Base-by-base conservation (phyloP, 1,284 basidiomycete species). In the Violaceomyces palustris region DNA sequence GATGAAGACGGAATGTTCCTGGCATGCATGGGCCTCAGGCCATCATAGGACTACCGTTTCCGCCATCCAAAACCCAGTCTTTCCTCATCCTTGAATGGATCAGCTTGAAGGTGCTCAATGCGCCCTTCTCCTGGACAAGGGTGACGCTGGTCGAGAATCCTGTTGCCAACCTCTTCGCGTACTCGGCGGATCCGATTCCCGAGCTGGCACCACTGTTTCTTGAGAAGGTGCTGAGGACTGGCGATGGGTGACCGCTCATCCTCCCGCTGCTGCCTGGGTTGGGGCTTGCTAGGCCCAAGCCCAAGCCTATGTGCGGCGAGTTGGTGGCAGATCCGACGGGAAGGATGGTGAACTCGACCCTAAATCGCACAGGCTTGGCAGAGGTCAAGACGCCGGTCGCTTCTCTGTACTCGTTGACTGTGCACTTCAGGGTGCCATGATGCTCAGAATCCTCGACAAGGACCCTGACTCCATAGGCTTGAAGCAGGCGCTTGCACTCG, bases 51-150 rank as follows among this genome's bases (percentile, higher is more conserved):
- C n/a, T n/a, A n/a, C n/a, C n/a, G n/a, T n/a, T n/a, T n/a, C n/a
- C n/a, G n/a, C n/a, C n/a, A n/a, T 67, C 67, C 17, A 69, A 46
- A 28, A 46, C 45, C 91, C 90, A 94, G 19, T 83, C 80, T 25
- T 82, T 79, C 62, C 83, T 80, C 63, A 93, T 72, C 52, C 79
- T 79, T 62, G 81, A 80, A 76, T 84, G 86, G 15, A 90, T 78
- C 10, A 79, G 76, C 72, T 83, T 83, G 77, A 92, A 90, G 38
- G 85, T 84, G 50, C 85, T 83, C 65, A 85, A 77, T 4, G 88
- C 85, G 12, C 90, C 90, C 74, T 89, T 92, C 77, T 93, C 90
- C 61, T 89, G 85, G 18, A 87, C 79, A 67, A 92, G 77, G 33
- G 83, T 81, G 53, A 92, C 72, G 34, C 78, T 78, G 4, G 85